Conservation (phyloP, 1,284 basidiomycete species). For the Binderoboletus segoi region DNA sequence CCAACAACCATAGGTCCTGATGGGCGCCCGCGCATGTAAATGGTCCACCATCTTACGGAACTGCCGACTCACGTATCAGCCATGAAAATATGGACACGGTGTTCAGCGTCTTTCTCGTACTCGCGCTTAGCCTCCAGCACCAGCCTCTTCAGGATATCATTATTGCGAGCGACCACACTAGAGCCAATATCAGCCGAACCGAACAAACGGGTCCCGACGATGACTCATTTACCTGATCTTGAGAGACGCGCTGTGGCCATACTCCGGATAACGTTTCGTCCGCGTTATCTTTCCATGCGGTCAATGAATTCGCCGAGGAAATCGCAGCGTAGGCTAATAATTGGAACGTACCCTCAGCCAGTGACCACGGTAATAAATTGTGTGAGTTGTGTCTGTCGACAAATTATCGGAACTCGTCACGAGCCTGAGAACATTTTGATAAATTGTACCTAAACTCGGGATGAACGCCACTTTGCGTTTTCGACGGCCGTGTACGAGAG, state of each 20-base stretch:
- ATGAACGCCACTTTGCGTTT: conserved; percentile 77
- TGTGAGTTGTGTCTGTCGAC: conserved; percentile 74
- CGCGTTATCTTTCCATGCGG: conserved; percentile 65
- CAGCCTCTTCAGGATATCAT: conserved; percentile 80
- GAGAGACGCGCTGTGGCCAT: conserved; percentile 65
- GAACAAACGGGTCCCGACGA: background rate
- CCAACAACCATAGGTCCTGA: conserved; percentile 73
- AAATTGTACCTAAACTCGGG: conserved; percentile 67
- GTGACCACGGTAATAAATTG: conserved; percentile 83
- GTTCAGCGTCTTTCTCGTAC: conserved; percentile 85
- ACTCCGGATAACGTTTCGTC: conserved; percentile 73
- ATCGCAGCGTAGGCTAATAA: conserved; percentile 8
- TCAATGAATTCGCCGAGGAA: conserved; percentile 29
- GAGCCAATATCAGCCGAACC: conserved; percentile 15
- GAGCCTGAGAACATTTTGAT: conserved; percentile 25
- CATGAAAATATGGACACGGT: conserved; percentile 84
- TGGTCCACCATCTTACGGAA: conserved; percentile 9
- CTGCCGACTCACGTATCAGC: conserved; percentile 71
- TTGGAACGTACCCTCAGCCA: conserved; percentile 69
- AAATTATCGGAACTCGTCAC: conserved; percentile 20
- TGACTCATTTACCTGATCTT: conserved; percentile 66
- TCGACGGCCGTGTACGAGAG: conserved; percentile 63
- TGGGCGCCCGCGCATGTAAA: conserved; percentile 8
- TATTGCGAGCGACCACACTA: conserved; percentile 82
- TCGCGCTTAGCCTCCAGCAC: conserved; percentile 83